phyloP scores from a whole-genome alignment of 1,284 basidiomycete genomes.

The Ganoderma sp. region DNA sequence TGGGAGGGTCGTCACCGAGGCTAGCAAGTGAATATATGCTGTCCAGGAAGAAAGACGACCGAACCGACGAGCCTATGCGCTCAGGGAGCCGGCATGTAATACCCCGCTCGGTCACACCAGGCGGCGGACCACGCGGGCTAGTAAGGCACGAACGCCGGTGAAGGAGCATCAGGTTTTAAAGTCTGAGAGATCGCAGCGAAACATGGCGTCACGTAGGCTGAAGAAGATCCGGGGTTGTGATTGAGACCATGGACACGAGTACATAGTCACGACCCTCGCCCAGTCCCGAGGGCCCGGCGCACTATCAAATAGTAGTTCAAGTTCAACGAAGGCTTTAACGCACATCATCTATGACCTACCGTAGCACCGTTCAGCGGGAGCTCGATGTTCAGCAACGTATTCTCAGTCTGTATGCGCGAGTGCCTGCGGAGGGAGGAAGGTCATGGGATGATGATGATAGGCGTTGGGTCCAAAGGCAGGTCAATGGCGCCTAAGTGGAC shows the following conservation, averaged over 20 bases:
- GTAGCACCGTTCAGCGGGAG: not conserved
- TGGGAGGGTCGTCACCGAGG: not conserved
- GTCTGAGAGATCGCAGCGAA: conserved; percentile 1
- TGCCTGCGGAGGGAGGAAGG: not conserved
- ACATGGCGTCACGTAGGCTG: not conserved
- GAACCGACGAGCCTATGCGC: not conserved
- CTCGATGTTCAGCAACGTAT: not conserved
- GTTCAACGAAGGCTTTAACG: not conserved
- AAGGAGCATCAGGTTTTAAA: not conserved
- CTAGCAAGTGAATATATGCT: not conserved
- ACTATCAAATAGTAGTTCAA: not conserved
- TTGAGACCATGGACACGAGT: not conserved
- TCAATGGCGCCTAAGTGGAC: too few species aligned
- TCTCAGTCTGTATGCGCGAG: too few species aligned
- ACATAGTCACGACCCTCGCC: not conserved
- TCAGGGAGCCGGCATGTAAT: not conserved
- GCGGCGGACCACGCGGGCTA: not conserved
- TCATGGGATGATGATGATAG: conserved; percentile 1
- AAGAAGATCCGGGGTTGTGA: not conserved
- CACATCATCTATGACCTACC: not conserved
- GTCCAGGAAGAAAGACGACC: not conserved
- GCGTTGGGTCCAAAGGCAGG: too few species aligned
- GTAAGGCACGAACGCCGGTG: not conserved
- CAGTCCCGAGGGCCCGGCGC: not conserved
- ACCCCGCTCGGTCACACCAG: not conserved